phyloP scores from a whole-genome alignment of 768 basidiomycete genomes.

The Strobilomyces confusus region DNA sequence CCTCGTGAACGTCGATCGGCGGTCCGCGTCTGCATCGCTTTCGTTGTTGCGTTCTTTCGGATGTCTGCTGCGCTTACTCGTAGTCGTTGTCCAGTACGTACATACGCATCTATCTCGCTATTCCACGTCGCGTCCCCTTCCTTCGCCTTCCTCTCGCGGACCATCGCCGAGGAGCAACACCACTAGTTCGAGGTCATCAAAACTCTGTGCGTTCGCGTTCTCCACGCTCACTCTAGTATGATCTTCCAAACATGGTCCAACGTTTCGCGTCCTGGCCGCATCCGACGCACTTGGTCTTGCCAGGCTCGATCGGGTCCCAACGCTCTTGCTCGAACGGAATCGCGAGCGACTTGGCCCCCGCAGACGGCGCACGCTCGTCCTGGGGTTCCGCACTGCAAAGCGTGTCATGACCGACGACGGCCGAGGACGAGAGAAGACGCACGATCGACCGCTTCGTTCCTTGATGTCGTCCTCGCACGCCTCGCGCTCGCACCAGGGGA shows the following conservation, averaged over 20 bases:
- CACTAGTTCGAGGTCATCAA: too few species aligned
- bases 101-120: slow-evolving; percentile 10
- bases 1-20: slow-evolving; percentile 26
- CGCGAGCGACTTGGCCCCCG: slow-evolving; percentile 94
- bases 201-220: too few species aligned
- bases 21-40: neutral
- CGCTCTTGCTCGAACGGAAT: slow-evolving; percentile 93
- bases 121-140: neutral
- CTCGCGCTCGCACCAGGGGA: slow-evolving; percentile 96
- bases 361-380: slow-evolving; percentile 94
- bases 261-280: slow-evolving; percentile 88
- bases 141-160: slow-evolving; percentile 1
- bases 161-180: too few species aligned
- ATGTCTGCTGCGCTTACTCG: neutral
- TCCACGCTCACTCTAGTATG: slow-evolving; percentile 37
- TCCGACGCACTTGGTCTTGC: slow-evolving; percentile 85
- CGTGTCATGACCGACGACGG: neutral
- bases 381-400: slow-evolving; percentile 68
- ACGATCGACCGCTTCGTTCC: slow-evolving; percentile 85
- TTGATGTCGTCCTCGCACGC: slow-evolving; percentile 98
- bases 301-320: slow-evolving; percentile 75
- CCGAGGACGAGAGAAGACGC: slow-evolving; percentile 16
- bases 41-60: neutral
- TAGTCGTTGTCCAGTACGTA: slow-evolving; percentile 11
- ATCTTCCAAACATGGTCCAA: slow-evolving; percentile 89